Conservation (phyloP, 169 alveolate species). For the Toxoplasma gondii region DNA sequence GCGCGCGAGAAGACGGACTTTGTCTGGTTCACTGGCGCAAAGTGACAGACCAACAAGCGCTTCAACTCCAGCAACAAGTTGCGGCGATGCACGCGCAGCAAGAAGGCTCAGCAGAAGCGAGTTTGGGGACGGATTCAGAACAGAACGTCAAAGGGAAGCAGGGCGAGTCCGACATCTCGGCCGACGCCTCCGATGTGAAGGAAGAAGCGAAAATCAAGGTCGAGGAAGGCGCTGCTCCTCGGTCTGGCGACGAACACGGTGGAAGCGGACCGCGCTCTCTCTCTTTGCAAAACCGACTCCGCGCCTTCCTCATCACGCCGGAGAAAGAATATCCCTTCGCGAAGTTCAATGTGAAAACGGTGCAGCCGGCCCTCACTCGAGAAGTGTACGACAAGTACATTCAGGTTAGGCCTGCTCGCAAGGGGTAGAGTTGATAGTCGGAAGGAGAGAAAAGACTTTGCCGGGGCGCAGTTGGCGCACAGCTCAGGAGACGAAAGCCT, state of each 20-base stretch:
- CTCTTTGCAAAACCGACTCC: not conserved
- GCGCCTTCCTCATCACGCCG: not conserved
- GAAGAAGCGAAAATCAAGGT: not conserved
- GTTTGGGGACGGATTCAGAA: too few relatives aligned
- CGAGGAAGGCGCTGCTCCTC: not conserved
- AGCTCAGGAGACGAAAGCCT: too few relatives aligned
- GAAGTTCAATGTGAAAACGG: slow-evolving; percentile 9
- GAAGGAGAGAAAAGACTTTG: not conserved
- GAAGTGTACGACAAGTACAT: slow-evolving; percentile 29
- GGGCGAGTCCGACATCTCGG: not conserved
- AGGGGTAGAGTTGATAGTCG: not conserved
- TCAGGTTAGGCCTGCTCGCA: not conserved
- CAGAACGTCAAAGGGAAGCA: not conserved
- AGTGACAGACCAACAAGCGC: slow-evolving; percentile 18
- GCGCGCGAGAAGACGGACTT: not conserved
- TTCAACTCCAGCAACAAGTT: slow-evolving; percentile 15
- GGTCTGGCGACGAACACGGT: not conserved
- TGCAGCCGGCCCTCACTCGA: slow-evolving; percentile 9
- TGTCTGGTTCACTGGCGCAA: slow-evolving; percentile 36
- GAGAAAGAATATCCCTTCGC: slow-evolving; percentile 35
- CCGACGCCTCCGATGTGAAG: not conserved
- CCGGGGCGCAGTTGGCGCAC: too few relatives aligned
- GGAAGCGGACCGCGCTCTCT: not conserved
- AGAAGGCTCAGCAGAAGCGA: not conserved
- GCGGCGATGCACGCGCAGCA: not conserved